Conservation (phyloP, 768 basidiomycete species). For the Lentinula guzmanii region DNA sequence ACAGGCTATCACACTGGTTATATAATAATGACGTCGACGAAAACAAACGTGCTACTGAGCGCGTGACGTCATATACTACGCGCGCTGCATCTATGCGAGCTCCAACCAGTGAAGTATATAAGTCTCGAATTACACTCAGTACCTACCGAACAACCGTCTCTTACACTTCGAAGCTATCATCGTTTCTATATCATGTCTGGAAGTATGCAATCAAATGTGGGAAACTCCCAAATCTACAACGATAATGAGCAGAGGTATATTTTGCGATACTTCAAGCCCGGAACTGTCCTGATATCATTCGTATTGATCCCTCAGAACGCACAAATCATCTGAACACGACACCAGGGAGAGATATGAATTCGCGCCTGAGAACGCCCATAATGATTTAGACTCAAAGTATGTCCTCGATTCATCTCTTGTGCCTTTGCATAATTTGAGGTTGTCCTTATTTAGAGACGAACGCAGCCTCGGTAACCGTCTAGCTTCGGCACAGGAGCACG, state of each 20-base stretch:
- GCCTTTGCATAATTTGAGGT: no score
- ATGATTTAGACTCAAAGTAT: slow-evolving; percentile 36
- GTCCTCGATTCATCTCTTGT: no score
- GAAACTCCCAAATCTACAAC: slow-evolving; percentile 42
- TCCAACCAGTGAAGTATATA: neutral
- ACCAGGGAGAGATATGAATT: slow-evolving; percentile 22
- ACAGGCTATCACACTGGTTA: neutral
- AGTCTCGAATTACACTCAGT: no score
- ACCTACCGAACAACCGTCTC: no score
- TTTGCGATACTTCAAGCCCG: neutral
- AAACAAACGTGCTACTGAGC: neutral
- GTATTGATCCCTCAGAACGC: neutral
- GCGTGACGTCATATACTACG: neutral
- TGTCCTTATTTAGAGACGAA: slow-evolving; percentile 27
- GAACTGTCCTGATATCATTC: no score
- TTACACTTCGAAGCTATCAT: no score
- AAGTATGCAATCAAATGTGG: slow-evolving; percentile 43
- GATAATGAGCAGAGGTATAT: slow-evolving; percentile 41
- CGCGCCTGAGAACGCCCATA: slow-evolving; percentile 27
- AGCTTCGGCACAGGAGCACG: slow-evolving; percentile 24
- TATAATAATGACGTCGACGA: neutral
- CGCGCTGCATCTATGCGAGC: neutral
- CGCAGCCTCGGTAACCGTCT: slow-evolving; percentile 35
- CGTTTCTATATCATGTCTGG: neutral
- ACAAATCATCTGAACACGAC: slow-evolving; percentile 3